Percentiles rank a stretch among this genome's conserved stretches.
phyloP scores from a whole-genome alignment of 2,329 filamentous ascomycete genomes.

The Neospermospora avenae region DNA sequence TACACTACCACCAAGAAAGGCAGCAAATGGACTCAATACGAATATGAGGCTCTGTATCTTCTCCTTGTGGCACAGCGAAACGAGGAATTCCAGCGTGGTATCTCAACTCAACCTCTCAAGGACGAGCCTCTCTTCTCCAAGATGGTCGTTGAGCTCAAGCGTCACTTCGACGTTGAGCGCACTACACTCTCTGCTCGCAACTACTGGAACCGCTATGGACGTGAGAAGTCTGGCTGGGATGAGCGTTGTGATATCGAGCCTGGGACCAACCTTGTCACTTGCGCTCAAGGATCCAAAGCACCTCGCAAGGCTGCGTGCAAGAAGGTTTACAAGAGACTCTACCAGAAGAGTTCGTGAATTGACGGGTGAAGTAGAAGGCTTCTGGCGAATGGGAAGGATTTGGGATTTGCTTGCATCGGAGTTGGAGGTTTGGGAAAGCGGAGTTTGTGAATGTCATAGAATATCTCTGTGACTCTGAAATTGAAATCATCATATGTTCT shows the following conservation, averaged over 20 bases:
- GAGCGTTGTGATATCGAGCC: background rate
- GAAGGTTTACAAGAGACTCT: too few species aligned
- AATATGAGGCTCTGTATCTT: background rate
- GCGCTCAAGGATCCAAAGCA: background rate
- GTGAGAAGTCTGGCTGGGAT: background rate
- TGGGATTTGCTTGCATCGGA: too few species aligned
- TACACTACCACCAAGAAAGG: background rate
- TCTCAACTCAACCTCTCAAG: background rate
- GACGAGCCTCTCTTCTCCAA: background rate
- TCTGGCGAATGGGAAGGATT: too few species aligned
- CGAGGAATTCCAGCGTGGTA: background rate
- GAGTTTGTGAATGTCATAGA: too few species aligned
- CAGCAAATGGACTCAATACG: background rate
- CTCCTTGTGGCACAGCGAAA: background rate
- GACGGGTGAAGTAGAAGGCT: too few species aligned
- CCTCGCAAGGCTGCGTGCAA: too few species aligned
- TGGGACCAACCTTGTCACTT: background rate
- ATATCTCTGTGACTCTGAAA: too few species aligned
- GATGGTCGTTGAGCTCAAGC: background rate
- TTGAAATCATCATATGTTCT: too few species aligned
- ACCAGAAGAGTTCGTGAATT: too few species aligned
- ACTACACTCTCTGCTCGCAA: background rate
- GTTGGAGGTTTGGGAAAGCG: too few species aligned
- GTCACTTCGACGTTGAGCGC: background rate
- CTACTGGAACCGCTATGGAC: conserved; percentile 1